A percentile compares a stretch with the other conserved stretches of the same genome.
Conservation (phyloP, 768 basidiomycete genomes). For the Serendipita sp. region DNA sequence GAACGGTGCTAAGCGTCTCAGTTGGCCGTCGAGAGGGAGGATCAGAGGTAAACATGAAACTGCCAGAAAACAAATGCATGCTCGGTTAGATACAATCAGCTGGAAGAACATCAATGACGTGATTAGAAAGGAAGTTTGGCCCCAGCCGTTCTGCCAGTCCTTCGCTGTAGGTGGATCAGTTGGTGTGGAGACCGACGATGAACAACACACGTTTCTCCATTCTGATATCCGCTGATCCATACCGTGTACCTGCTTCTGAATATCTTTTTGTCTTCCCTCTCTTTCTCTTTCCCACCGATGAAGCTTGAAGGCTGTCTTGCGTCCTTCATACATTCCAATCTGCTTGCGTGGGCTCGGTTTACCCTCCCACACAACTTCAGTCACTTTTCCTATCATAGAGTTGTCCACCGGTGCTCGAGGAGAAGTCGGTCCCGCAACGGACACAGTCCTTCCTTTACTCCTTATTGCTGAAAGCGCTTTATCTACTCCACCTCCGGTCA, state of each 20-base stretch:
- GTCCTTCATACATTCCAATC: constrained; percentile 4
- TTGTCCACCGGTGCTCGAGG: not conserved
- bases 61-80: no score
- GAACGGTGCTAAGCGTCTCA: no score
- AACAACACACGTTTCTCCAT: constrained; percentile 4
- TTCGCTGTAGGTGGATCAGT: not conserved
- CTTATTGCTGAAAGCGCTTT: not conserved
- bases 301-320: not conserved
- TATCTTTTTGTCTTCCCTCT: not conserved
- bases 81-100: not conserved
- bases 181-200: not conserved
- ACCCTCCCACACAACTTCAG: not conserved
- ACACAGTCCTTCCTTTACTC: not conserved
- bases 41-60: no score
- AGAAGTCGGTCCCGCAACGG: not conserved
- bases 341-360: not conserved
- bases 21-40: no score
- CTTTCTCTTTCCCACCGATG: not conserved
- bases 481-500: not conserved
- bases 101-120: not conserved
- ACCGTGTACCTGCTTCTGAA: not conserved
- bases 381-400: not conserved
- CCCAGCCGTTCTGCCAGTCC: not conserved
- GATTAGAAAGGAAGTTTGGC: constrained; percentile 2
- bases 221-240: not conserved